Base-by-base conservation (phyloP, 257 asterid species). In the Capsicum rhomboideum region DNA sequence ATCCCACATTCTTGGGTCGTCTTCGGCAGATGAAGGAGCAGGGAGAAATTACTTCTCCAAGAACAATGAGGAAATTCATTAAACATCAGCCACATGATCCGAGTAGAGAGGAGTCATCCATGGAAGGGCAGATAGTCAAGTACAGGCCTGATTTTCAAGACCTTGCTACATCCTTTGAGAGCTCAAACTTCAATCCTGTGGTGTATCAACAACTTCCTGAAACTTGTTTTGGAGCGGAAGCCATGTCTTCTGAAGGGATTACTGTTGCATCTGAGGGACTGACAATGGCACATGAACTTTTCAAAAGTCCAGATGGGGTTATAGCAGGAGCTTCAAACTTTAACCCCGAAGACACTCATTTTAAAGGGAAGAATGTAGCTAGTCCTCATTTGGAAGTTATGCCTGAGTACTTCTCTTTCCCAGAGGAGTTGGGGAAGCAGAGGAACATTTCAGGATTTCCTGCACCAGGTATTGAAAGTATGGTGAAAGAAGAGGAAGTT, bases 1-100 rank as follows among this genome's bases (percentile, higher is more conserved):
- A 91, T 85, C 97, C 97, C 0, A 20, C 87, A 10, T 84, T 94
- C 69, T 49, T 89, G 46, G 83, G 89, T 81, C 90, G 88, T 50
- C 83, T 95, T 55, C 87, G 85, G 84, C 89, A 87, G 77, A 89
- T 55, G 55, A 89, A 88, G 90, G 91, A 88, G 82, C 90, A 85
- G 40, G 85, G 85, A 56, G 82, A 78, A 86, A 86, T 93, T 37
- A 78, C 87, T 83, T 85, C 91, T 12, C 91, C 95, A 13, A 90
- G 92, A 89, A 84, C 89, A 58, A 84, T 40, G 82, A 85, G 90
- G 55, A 92, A 89, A 80, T 93, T 92, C 55, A 58, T 90, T 56
- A 93, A 92, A 83, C 96, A 92, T 84, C 87, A 88, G 55, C 77
- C 78, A 20, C 83, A 88, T 16, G 90, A 86, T 54, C 34, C 83